Percentiles rank a stretch among this genome's conserved stretches.
Conservation (phyloP, 2,329 filamentous ascomycete species). For the Aspergillus tanneri region DNA sequence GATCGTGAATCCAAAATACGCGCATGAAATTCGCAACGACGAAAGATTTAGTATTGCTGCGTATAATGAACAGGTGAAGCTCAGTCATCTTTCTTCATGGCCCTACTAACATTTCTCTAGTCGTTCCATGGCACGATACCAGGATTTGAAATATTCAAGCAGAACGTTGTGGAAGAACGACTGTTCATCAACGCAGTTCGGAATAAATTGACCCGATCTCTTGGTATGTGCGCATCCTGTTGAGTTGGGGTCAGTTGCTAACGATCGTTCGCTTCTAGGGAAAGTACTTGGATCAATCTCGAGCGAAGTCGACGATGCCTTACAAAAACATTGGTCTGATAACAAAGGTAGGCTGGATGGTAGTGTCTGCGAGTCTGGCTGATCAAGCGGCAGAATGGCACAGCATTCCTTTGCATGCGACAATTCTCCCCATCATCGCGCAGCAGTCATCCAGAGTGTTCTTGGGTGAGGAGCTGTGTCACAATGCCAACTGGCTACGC, state of each 20-base stretch:
- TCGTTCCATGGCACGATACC: conserved; percentile 19
- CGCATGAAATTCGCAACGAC: conserved; percentile 25
- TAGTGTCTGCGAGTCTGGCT: neutral
- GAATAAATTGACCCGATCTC: conserved; percentile 23
- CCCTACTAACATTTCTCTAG: too few species aligned
- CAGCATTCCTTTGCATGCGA: conserved; percentile 4
- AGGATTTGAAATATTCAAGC: conserved; percentile 22
- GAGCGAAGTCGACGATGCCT: conserved; percentile 1
- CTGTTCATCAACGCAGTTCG: conserved; percentile 22
- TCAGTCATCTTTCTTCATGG: too few species aligned
- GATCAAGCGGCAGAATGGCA: conserved; percentile 13
- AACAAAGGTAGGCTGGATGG: neutral
- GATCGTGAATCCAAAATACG: conserved; percentile 22
- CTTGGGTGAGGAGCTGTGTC: conserved; percentile 23
- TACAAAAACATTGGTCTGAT: conserved; percentile 10
- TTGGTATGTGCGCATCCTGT: conserved; percentile 14
- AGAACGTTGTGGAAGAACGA: conserved; percentile 9
- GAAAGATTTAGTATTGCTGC: too few species aligned
- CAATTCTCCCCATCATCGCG: conserved; percentile 7
- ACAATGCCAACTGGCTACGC: conserved; percentile 27
- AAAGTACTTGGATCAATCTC: conserved; percentile 9
- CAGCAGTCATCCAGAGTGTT: conserved; percentile 21
- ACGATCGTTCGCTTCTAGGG: neutral
- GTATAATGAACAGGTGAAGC: too few species aligned
- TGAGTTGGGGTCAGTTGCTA: neutral